Conservation (phyloP, 345 rosid genomes). For the Pugionium dolabratum region DNA sequence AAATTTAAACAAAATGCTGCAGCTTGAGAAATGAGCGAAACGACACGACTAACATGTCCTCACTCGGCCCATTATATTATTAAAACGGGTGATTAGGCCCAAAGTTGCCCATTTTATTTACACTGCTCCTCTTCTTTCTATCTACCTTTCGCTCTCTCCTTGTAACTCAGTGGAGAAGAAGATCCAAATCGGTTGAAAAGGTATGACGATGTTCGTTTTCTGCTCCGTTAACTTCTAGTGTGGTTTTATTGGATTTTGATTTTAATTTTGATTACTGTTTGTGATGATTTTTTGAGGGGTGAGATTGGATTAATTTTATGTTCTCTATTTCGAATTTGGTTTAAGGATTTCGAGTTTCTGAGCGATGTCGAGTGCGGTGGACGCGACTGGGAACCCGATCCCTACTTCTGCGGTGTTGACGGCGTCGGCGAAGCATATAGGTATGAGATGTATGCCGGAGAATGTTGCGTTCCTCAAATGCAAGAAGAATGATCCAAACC, state of each 20-base stretch:
- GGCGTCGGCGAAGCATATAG: conserved; percentile 88
- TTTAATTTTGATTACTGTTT: not conserved
- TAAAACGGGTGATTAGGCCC: conserved; percentile 15
- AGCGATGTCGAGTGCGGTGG: conserved; percentile 76
- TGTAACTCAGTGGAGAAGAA: conserved; percentile 31
- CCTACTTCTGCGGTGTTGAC: conserved; percentile 92
- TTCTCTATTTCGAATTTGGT: not conserved
- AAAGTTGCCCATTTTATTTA: conserved; percentile 22
- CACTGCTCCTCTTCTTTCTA: conserved; percentile 11
- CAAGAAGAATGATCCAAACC: conserved; percentile 96
- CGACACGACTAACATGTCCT: too few species aligned
- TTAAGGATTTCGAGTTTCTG: conserved; percentile 24
- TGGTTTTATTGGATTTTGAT: not conserved
- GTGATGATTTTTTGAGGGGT: not conserved
- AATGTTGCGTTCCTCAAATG: conserved; percentile 91
- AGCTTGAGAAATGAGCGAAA: too few species aligned
- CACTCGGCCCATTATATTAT: too few species aligned
- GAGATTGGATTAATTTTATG: conserved; percentile 16
- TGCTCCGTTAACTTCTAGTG: not conserved
- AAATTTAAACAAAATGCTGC: too few species aligned
- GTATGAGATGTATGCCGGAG: conserved; percentile 61
- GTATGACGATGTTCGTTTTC: conserved; percentile 23
- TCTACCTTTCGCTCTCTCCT: not conserved
- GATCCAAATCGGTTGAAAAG: conserved; percentile 37
- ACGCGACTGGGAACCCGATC: conserved; percentile 74